phyloP scores from a whole-genome alignment of 495 filamentous ascomycete species.

The Darksidea phi region DNA sequence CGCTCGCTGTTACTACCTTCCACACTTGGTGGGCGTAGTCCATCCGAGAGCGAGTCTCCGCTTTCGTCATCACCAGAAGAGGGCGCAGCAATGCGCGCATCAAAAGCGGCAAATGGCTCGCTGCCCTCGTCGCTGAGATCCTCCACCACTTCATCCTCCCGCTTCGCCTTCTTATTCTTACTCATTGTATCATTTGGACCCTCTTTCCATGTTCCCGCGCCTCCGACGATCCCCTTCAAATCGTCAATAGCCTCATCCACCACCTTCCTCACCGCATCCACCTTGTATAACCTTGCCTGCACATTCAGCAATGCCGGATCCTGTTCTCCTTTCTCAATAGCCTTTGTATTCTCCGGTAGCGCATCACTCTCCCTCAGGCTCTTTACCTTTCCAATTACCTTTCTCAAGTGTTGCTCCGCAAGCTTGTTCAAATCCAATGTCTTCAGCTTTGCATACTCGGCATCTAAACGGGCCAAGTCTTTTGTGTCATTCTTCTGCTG shows the following conservation, averaged over 20 bases:
- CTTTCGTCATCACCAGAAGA: slow-evolving; percentile 50
- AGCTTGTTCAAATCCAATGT: slow-evolving; percentile 66
- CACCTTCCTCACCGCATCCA: slow-evolving; percentile 67
- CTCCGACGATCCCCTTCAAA: slow-evolving; percentile 60
- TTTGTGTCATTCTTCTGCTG: slow-evolving; percentile 49
- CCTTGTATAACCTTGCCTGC: slow-evolving; percentile 74
- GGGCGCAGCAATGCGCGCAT: slow-evolving; percentile 55
- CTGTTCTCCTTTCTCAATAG: slow-evolving; percentile 46
- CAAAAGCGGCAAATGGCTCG: slow-evolving; percentile 51
- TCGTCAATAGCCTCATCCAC: slow-evolving; percentile 61
- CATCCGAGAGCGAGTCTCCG: slow-evolving; percentile 48
- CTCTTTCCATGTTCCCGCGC: background rate
- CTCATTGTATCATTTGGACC: background rate
- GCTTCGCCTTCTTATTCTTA: slow-evolving; percentile 2
- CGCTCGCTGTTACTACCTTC: slow-evolving; percentile 43
- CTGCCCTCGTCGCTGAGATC: slow-evolving; percentile 23
- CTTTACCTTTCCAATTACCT: slow-evolving; percentile 72
- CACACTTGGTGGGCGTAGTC: slow-evolving; percentile 20
- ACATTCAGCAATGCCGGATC: slow-evolving; percentile 64
- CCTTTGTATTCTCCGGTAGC: slow-evolving; percentile 46
- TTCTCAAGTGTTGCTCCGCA: slow-evolving; percentile 70
- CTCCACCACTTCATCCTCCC: slow-evolving; percentile 6
- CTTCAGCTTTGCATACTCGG: slow-evolving; percentile 76
- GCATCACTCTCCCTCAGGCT: slow-evolving; percentile 56
- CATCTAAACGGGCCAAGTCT: slow-evolving; percentile 55